Conservation (phyloP, 768 basidiomycete genomes). For the Saitozyma podzolica region DNA sequence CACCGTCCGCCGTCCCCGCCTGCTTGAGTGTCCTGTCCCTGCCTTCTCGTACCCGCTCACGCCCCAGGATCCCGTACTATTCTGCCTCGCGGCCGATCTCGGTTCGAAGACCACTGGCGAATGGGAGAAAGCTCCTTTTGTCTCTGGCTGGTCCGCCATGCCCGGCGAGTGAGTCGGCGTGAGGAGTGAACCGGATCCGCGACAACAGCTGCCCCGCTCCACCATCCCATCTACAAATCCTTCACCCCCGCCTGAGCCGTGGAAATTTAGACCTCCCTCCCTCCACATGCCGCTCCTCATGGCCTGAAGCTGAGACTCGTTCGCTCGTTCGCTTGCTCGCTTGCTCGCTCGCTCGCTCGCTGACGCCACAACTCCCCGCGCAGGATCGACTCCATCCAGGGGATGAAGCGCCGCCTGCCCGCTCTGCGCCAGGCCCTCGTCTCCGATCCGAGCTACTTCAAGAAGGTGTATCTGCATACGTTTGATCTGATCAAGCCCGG, state of each 20-base stretch:
- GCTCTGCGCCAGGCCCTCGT: constrained; percentile 40
- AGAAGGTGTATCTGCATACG: constrained; percentile 51
- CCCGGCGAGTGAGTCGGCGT: constrained; percentile 34
- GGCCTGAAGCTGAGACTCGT: too few species aligned
- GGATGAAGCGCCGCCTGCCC: constrained; percentile 45
- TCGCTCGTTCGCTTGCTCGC: background rate
- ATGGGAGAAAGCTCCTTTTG: constrained; percentile 47
- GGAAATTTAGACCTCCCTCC: too few species aligned
- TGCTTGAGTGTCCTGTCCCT: background rate
- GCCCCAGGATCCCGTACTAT: constrained; percentile 49
- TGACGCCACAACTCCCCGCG: background rate
- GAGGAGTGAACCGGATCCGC: background rate
- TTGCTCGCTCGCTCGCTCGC: background rate
- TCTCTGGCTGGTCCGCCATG: constrained; percentile 44
- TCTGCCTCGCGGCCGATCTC: constrained; percentile 51
- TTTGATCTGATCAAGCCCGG: constrained; percentile 48
- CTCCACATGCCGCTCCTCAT: too few species aligned
- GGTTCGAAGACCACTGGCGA: constrained; percentile 50
- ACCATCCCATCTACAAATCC: too few species aligned
- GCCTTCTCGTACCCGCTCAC: background rate
- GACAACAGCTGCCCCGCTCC: too few species aligned
- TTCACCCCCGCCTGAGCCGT: too few species aligned
- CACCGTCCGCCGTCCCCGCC: background rate
- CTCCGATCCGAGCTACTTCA: constrained; percentile 51
- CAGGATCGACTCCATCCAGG: constrained; percentile 50